Base-by-base conservation (phyloP, 2,329 filamentous ascomycete genomes). In the Talaromyces marneffei region DNA sequence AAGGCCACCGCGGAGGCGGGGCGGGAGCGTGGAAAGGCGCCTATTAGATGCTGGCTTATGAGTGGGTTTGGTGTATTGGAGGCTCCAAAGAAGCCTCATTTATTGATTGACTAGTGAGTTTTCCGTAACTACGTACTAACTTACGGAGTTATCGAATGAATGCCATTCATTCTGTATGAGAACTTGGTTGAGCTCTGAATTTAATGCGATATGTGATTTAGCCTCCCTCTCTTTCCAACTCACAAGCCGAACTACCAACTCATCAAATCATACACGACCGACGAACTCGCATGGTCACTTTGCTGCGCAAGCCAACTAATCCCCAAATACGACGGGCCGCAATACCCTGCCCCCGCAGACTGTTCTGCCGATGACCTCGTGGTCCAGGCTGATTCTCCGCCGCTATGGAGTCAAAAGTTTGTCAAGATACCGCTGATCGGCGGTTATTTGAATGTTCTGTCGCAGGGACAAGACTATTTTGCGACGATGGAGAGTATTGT, bases 41-140 rank as follows among this genome's bases (percentile, higher is more conserved):
- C 66, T 23, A 50, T 70, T 9, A 57, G 68, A 23, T 60, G 65
- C 33, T 70, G 68, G 68, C 57, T 69, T 18, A 62, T 70, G 50
- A 65, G 65, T 46, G 68, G 68, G 4, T 65, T 61, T 25, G 57
- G 57, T 6, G 44, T 67, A 4, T 27, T 70, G 62, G 68, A 69
- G 39, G 61, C 62, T 42, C 65, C 66, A 0, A 66, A 63, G 29
- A 62, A 62, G 37, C 62, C 63, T 2, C 53, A 68, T 58, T 42
- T 62, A n/a, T 57, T 69, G 31, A 33, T 62, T 14, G 65, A 69
- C 62, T 69, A 65, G 64, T 66, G 33, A 57, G 63, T 35, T 40
- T 59, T 29, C 23, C 18, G n/a, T n/a, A n/a, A n/a, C n/a, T n/a
- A n/a, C n/a, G n/a, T n/a, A n/a, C n/a, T n/a, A n/a, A n/a, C n/a